A percentile compares a stretch with the other conserved stretches of the same genome.
Conservation (phyloP, 495 filamentous ascomycete genomes). For the Amorphotheca resinae region DNA sequence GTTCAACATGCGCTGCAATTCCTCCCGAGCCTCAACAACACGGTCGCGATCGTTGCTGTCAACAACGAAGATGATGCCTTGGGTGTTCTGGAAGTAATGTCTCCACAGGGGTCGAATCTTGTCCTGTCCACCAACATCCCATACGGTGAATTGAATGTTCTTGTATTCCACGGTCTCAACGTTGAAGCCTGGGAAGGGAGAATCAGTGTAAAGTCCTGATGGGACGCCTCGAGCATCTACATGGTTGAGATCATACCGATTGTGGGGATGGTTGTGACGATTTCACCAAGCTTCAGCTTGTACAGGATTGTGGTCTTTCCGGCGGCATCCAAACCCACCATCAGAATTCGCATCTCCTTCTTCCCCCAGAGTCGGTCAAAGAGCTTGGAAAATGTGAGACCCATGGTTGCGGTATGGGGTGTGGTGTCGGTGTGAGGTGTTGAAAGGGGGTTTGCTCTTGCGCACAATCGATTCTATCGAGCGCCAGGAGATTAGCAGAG, state of each 20-base stretch:
- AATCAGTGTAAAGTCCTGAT: conserved; percentile 1
- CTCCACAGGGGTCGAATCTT: conserved; percentile 99
- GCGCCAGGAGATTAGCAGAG: conserved; percentile 17
- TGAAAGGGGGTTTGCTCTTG: conserved; percentile 24
- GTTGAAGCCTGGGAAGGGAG: conserved; percentile 71
- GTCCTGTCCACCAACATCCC: conserved; percentile 99
- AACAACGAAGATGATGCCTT: conserved; percentile 99
- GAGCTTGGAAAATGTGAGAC: conserved; percentile 85
- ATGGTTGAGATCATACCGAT: conserved; percentile 64
- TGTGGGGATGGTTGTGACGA: conserved; percentile 98
- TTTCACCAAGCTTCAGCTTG: conserved; percentile 99
- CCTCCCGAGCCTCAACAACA: conserved; percentile 97
- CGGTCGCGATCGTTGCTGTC: conserved; percentile 99
- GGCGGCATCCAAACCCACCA: conserved; percentile 98
- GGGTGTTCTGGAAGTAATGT: conserved; percentile 99
- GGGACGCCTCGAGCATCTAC: neutral
- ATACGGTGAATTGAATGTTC: conserved; percentile 99
- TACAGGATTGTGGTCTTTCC: conserved; percentile 99
- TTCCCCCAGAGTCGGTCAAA: conserved; percentile 94
- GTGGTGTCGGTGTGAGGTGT: conserved; percentile 3
- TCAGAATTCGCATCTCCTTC: conserved; percentile 99
- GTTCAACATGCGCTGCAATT: conserved; percentile 99
- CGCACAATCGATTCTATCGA: conserved; percentile 20
- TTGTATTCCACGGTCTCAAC: conserved; percentile 99
- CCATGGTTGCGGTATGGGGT: conserved; percentile 60